A percentile compares a stretch with the other conserved stretches of the same genome.
These are phyloP conservation scores for Pythium folliculosum DNA, from an alignment of 352 stramenopile genomes.

Conservation along the genomic window DNA sequence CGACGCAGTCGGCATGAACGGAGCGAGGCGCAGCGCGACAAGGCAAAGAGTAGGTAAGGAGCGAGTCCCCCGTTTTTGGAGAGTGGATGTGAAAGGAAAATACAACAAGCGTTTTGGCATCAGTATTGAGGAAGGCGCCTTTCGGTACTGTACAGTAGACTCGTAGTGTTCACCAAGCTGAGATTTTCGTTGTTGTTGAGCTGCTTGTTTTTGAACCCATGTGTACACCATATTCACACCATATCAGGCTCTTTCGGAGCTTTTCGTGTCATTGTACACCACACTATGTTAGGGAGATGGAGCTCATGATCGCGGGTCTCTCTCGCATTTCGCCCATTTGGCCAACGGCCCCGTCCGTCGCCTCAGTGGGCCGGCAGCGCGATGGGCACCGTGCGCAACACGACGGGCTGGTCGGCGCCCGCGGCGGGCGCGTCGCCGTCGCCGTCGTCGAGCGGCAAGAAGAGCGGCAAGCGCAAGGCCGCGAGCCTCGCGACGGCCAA, in stretches of 20 bases:
- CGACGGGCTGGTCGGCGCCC: conserved; percentile 8
- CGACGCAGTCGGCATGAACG: conserved; percentile 24
- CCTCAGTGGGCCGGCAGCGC: not conserved
- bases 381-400: conserved; percentile 28
- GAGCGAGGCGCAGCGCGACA: not conserved
- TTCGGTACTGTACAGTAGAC: too few species aligned
- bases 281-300: not conserved
- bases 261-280: not conserved
- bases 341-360: not conserved
- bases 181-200: too few species aligned
- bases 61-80: not conserved
- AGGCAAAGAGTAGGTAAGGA: not conserved
- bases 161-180: too few species aligned
- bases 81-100: conserved; percentile 8
- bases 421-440: not conserved
- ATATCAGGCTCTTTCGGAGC: not conserved
- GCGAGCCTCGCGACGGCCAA: not conserved
- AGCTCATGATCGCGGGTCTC: not conserved
- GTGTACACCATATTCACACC: not conserved
- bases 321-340: too few species aligned
- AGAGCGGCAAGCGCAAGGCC: conserved; percentile 26
- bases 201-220: not conserved
- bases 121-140: not conserved
- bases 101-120: not conserved
- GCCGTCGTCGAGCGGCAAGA: conserved; percentile 17